These are phyloP conservation scores for Esteya vermicola DNA, from an alignment of 2,329 filamentous ascomycete genomes.

Conservation along the genomic window DNA sequence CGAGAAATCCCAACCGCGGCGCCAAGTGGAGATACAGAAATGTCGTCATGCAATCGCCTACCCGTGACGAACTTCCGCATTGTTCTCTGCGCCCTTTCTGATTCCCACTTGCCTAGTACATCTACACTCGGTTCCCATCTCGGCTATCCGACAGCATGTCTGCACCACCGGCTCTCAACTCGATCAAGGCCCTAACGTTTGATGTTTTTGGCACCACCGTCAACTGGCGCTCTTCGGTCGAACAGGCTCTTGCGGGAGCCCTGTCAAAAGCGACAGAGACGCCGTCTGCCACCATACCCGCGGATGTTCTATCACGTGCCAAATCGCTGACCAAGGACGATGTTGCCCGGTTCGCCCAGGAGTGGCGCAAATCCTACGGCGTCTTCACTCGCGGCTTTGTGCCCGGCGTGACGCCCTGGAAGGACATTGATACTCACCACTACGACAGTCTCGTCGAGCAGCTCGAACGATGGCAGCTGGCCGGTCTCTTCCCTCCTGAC, in stretches of 20 bases:
- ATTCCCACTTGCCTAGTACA: no score
- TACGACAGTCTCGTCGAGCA: slow-evolving; percentile 45
- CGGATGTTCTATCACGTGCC: slow-evolving; percentile 30
- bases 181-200: slow-evolving; percentile 49
- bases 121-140: no score
- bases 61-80: no score
- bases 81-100: no score
- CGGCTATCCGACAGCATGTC: no score
- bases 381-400: slow-evolving; percentile 43
- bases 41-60: no score
- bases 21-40: no score
- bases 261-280: slow-evolving; percentile 33
- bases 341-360: slow-evolving; percentile 51
- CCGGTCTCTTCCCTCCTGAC: slow-evolving; percentile 43
- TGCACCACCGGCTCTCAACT: no score
- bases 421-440: slow-evolving; percentile 61
- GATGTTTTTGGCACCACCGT: slow-evolving; percentile 73
- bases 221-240: slow-evolving; percentile 60
- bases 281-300: slow-evolving; percentile 28
- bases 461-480: slow-evolving; percentile 39
- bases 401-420: slow-evolving; percentile 36
- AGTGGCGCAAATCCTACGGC: slow-evolving; percentile 55
- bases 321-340: slow-evolving; percentile 36
- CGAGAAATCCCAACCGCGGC: no score
- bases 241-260: slow-evolving; percentile 37